phyloP scores from a whole-genome alignment of 2,329 filamentous ascomycete species.

The Grosmannia clavigera region DNA sequence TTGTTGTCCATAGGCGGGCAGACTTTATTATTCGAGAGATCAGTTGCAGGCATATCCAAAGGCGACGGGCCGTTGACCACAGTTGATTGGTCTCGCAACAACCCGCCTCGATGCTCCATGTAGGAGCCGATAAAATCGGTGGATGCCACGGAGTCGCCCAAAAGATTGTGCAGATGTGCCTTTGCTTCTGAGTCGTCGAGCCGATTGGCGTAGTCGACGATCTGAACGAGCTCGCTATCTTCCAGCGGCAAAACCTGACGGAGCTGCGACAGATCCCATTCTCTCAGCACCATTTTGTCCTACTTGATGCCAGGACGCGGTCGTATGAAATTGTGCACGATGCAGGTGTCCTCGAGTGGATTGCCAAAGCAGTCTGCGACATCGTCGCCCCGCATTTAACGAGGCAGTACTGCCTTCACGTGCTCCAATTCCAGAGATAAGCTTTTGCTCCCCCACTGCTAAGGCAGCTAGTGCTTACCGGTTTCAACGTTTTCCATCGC shows the following conservation, averaged over 20 bases:
- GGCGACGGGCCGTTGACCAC: neutral
- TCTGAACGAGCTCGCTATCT: constrained; percentile 4
- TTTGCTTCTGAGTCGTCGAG: constrained; percentile 4
- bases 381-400: too few relatives aligned
- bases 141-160: constrained; percentile 3
- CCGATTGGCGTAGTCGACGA: neutral
- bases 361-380: too few relatives aligned
- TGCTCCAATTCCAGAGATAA: too few relatives aligned
- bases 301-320: neutral
- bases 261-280: neutral
- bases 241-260: constrained; percentile 6
- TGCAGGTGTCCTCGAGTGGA: neutral
- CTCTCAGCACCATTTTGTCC: neutral
- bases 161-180: neutral
- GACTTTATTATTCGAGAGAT: too few relatives aligned
- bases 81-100: neutral
- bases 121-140: constrained; percentile 6
- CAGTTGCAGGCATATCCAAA: neutral
- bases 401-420: too few relatives aligned
- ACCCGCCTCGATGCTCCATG: neutral
- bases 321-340: too few relatives aligned
- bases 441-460: too few relatives aligned
- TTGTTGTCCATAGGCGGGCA: too few relatives aligned
- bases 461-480: too few relatives aligned
- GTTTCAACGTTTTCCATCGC: too few relatives aligned